These are phyloP conservation scores for Dipodascus geniculatus DNA, from an alignment of 805 yeast genomes.

Conservation along the genomic window DNA sequence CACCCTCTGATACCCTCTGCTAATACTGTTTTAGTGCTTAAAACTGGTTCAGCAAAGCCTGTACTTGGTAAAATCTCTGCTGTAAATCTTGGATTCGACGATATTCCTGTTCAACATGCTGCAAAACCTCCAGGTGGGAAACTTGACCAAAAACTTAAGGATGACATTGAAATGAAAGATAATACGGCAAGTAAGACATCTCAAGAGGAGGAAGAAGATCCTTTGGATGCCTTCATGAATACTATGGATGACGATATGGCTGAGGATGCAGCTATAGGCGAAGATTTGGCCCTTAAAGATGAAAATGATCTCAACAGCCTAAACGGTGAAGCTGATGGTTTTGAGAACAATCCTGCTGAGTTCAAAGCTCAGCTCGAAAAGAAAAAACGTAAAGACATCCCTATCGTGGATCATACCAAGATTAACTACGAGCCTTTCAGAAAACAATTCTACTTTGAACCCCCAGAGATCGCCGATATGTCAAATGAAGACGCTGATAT, in stretches of 20 bases:
- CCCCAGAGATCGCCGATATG: slow-evolving; percentile 38
- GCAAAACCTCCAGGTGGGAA: slow-evolving; percentile 5
- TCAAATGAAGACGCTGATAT: slow-evolving; percentile 44
- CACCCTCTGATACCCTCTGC: neutral
- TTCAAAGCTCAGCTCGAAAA: slow-evolving; percentile 22
- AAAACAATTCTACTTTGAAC: slow-evolving; percentile 52
- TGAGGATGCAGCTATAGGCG: neutral
- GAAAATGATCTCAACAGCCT: slow-evolving; percentile 14
- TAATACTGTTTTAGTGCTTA: slow-evolving; percentile 3
- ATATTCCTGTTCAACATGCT: slow-evolving; percentile 1
- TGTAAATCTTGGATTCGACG: slow-evolving; percentile 8
- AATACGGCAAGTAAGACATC: slow-evolving; percentile 13
- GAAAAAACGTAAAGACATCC: slow-evolving; percentile 35
- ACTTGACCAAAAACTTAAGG: slow-evolving; percentile 4
- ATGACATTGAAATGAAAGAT: slow-evolving; percentile 2
- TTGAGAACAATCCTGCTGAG: slow-evolving; percentile 21
- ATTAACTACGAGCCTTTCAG: slow-evolving; percentile 41
- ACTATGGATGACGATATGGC: slow-evolving; percentile 10
- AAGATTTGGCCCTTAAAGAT: slow-evolving; percentile 8
- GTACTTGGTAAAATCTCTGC: slow-evolving; percentile 13
- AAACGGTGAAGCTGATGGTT: slow-evolving; percentile 22
- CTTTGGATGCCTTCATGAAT: slow-evolving; percentile 37
- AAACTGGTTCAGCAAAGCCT: neutral
- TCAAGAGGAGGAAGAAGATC: slow-evolving; percentile 29
- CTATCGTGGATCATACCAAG: slow-evolving; percentile 34